phyloP scores from a whole-genome alignment of 352 stramenopile species.

The Ochromonadaceae sp. region DNA sequence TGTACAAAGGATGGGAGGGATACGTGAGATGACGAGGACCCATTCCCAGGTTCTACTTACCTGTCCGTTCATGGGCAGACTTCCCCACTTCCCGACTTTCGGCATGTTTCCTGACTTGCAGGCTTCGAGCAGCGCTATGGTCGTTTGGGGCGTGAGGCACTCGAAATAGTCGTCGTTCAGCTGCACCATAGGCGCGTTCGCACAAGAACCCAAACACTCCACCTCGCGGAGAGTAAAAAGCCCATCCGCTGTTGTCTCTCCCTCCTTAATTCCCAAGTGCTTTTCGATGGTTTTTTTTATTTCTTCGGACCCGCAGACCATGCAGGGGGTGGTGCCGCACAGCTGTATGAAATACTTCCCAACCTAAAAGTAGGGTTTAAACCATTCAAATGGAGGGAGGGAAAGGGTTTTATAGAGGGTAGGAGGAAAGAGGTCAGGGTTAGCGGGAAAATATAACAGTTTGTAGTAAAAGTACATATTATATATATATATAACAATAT shows the following conservation, averaged over 20 bases:
- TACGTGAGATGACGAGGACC: too few relatives aligned
- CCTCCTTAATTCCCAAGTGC: slow-evolving; percentile 81
- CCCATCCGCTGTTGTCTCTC: slow-evolving; percentile 56
- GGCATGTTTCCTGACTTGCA: slow-evolving; percentile 79
- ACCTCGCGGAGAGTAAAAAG: slow-evolving; percentile 93
- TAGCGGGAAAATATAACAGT: too few relatives aligned
- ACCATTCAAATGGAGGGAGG: too few relatives aligned
- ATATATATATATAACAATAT: too few relatives aligned
- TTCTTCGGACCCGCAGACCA: slow-evolving; percentile 97
- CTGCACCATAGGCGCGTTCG: slow-evolving; percentile 99
- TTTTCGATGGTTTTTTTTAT: slow-evolving; percentile 97
- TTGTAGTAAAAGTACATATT: too few relatives aligned
- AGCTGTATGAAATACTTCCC: slow-evolving; percentile 81
- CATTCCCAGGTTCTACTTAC: too few relatives aligned
- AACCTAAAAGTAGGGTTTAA: too few relatives aligned
- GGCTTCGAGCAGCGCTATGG: slow-evolving; percentile 82
- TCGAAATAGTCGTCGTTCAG: slow-evolving; percentile 99
- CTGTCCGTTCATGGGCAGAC: slow-evolving; percentile 97
- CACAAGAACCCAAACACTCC: slow-evolving; percentile 95
- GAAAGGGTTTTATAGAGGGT: too few relatives aligned
- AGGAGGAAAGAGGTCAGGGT: too few relatives aligned
- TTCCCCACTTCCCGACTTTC: slow-evolving; percentile 93
- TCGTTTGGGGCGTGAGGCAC: slow-evolving; percentile 94
- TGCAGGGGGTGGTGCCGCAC: slow-evolving; percentile 98
- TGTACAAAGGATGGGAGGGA: neutral